Conservation (phyloP, 2,329 filamentous ascomycete species). For the Lojkania enalia region DNA sequence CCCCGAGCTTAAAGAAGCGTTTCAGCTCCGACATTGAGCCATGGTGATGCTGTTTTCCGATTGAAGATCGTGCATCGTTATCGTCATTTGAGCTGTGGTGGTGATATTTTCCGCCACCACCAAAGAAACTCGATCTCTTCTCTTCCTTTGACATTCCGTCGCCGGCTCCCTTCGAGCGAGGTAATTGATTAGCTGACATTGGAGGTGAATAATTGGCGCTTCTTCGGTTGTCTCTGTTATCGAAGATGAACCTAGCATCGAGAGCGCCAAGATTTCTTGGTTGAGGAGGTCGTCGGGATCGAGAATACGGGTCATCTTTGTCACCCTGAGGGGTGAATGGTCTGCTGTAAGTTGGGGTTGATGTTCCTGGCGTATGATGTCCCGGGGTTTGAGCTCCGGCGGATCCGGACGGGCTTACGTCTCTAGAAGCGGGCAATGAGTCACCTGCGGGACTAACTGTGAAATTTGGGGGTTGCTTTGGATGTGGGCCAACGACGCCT, state of each 20-base stretch:
- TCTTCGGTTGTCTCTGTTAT: constrained; percentile 70
- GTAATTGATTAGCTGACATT: constrained; percentile 42
- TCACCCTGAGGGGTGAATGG: constrained; percentile 80
- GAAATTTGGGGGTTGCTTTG: constrained; percentile 58
- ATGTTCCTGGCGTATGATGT: constrained; percentile 46
- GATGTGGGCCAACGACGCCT: constrained; percentile 49
- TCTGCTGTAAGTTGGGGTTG: constrained; percentile 67
- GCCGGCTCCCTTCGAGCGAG: constrained; percentile 51
- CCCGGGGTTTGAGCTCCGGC: constrained; percentile 54
- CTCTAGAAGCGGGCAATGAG: constrained; percentile 57
- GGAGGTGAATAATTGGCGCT: constrained; percentile 47
- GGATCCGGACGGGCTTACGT: constrained; percentile 65
- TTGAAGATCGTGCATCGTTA: constrained; percentile 28
- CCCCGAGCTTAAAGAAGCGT: constrained; percentile 88
- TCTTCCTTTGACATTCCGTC: constrained; percentile 44
- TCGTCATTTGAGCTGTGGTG: constrained; percentile 50
- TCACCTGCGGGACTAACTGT: constrained; percentile 61
- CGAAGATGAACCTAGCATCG: constrained; percentile 84
- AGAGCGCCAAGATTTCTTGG: constrained; percentile 66
- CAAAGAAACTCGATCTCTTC: constrained; percentile 60
- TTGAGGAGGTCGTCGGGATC: constrained; percentile 74
- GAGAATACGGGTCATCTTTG: constrained; percentile 83
- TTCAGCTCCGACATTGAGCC: constrained; percentile 94
- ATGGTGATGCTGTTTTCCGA: constrained; percentile 50
- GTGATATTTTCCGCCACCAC: constrained; percentile 54